These are phyloP conservation scores for Komagataella ulmi DNA, from an alignment of 805 yeast species.

Conservation along the genomic window DNA sequence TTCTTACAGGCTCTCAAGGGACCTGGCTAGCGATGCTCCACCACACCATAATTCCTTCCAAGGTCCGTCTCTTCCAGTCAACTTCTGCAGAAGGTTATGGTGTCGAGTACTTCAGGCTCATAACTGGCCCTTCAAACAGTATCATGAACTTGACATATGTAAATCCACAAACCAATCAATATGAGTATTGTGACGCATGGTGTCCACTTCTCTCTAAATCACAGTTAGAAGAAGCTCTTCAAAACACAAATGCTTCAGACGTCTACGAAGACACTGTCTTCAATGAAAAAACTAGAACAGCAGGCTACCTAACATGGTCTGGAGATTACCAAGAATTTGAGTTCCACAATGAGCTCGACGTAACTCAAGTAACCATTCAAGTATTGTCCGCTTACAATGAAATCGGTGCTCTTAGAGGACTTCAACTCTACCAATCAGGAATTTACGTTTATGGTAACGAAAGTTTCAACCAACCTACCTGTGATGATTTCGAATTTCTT, in stretches of 20 bases:
- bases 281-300: slow-evolving; percentile 4
- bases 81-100: slow-evolving; percentile 25
- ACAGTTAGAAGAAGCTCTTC: slow-evolving; percentile 16
- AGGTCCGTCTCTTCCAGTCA: slow-evolving; percentile 60
- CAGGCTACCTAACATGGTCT: slow-evolving; percentile 20
- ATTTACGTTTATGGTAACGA: slow-evolving; percentile 64
- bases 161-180: slow-evolving; percentile 54
- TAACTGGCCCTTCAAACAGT: slow-evolving; percentile 69
- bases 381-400: slow-evolving; percentile 58
- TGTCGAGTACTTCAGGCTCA: slow-evolving; percentile 52
- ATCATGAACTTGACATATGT: slow-evolving; percentile 85
- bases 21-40: slow-evolving; percentile 55
- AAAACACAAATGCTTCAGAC: slow-evolving; percentile 12
- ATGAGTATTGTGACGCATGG: slow-evolving; percentile 68
- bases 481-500: slow-evolving; percentile 17
- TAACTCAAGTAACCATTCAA: slow-evolving; percentile 48
- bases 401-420: slow-evolving; percentile 56
- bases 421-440: slow-evolving; percentile 53
- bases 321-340: slow-evolving; percentile 66
- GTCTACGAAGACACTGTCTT: slow-evolving; percentile 6
- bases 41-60: slow-evolving; percentile 46
- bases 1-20: slow-evolving; percentile 36
- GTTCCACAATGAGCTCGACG: slow-evolving; percentile 54
- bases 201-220: slow-evolving; percentile 54
- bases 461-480: slow-evolving; percentile 52